These are phyloP conservation scores for Dianthus caryophyllus DNA, from an alignment of 148 eudicot genomes.

Conservation along the genomic window DNA sequence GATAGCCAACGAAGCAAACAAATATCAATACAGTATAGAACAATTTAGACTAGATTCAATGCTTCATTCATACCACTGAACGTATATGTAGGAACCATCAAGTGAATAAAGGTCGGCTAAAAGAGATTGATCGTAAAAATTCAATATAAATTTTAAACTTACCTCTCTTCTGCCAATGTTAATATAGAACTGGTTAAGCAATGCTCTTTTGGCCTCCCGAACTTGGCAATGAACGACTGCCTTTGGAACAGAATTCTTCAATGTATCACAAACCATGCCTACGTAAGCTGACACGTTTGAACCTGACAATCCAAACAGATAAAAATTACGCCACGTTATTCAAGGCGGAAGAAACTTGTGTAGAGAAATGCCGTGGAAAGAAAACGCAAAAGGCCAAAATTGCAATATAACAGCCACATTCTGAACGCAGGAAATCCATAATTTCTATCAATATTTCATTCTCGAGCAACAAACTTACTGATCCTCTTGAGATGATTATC, in stretches of 20 bases:
- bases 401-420: neutral
- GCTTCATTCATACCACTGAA: neutral
- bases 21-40: neutral
- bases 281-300: slow-evolving; percentile 86
- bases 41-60: neutral
- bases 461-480: slow-evolving; percentile 36
- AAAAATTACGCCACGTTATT: neutral
- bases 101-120: neutral
- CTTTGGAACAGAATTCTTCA: slow-evolving; percentile 82
- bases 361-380: neutral
- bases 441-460: neutral
- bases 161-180: slow-evolving; percentile 92
- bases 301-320: slow-evolving; percentile 41
- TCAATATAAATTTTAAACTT: slow-evolving; percentile 15
- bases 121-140: slow-evolving; percentile 5
- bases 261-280: slow-evolving; percentile 79
- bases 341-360: neutral
- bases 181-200: slow-evolving; percentile 77
- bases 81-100: neutral
- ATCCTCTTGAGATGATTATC: slow-evolving; percentile 83
- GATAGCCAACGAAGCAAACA: neutral
- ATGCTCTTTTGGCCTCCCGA: slow-evolving; percentile 71
- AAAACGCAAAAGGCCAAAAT: neutral
- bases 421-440: neutral
- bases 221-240: slow-evolving; percentile 98